A percentile compares a stretch with the other conserved stretches of the same genome.
Conservation (phyloP, 1,139 yeast genomes). For the Hemisphaericaspora xylanilytica region DNA sequence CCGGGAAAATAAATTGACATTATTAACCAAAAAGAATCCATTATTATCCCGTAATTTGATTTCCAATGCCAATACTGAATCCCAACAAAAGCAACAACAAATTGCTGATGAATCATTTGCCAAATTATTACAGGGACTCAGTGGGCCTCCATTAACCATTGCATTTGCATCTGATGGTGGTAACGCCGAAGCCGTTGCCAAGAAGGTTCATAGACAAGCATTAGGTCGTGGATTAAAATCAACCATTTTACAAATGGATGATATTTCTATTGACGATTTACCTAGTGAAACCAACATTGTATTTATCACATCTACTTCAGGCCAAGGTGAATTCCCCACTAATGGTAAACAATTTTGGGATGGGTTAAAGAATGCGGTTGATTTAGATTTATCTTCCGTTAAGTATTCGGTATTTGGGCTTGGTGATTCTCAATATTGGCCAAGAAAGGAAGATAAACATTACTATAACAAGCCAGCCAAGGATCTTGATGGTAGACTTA, state of each 20-base stretch:
- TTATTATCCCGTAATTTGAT: conserved; percentile 72
- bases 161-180: conserved; percentile 97
- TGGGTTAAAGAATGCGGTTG: conserved; percentile 63
- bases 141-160: conserved; percentile 90
- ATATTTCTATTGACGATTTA: conserved; percentile 74
- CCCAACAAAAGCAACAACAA: conserved; percentile 58
- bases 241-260: conserved; percentile 79
- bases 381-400: conserved; percentile 68
- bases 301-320: conserved; percentile 86
- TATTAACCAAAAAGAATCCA: conserved; percentile 71
- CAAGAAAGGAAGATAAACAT: conserved; percentile 91
- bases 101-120: conserved; percentile 78
- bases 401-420: conserved; percentile 81
- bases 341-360: conserved; percentile 95
- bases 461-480: conserved; percentile 91
- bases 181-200: conserved; percentile 81
- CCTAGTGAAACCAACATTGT: conserved; percentile 79
- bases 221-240: conserved; percentile 83
- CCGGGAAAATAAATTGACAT: conserved; percentile 81
- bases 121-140: conserved; percentile 75
- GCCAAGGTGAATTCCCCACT: conserved; percentile 97
- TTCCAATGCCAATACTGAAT: conserved; percentile 56
- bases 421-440: conserved; percentile 97
- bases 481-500: conserved; percentile 65
- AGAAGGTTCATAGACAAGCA: conserved; percentile 80